Base-by-base conservation (phyloP, 2,329 filamentous ascomycete species). In the Lecanicillium sp. region DNA sequence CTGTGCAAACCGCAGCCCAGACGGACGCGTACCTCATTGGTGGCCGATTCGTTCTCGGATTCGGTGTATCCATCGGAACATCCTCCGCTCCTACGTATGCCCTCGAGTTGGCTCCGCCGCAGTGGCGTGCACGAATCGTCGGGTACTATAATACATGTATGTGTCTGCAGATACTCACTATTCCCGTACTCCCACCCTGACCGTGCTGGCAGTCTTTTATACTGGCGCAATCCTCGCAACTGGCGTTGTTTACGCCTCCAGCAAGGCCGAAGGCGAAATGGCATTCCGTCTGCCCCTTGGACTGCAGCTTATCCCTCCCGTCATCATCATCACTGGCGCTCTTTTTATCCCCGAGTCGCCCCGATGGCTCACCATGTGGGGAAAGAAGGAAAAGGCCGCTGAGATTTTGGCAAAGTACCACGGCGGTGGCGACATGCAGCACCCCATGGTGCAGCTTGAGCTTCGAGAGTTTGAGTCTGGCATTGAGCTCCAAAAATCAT, bases 11-110 rank as follows among this genome's bases (percentile, higher is more conserved):
- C 4, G 51, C 55, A 12, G 58, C 65, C 2, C 55, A 53, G 5
- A 54, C 49, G 22, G 57, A 62, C 30, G 52, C 52, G 12, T 62
- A 64, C 33, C 64, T 68, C n/a, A 58, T 68, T 29, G 62, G 64
- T 6, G 72, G 71, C 3, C 67, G 72, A 17, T 76, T 78, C 45
- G 53, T 77, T 4, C 66, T 78, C 1, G 74, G 74, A 14, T 77
- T 78, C 38, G 65, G 65, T 13, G 61, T 66, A 5, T 58, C 60
- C 11, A 63, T 64, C 37, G 59, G 58, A 17, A 61, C 58, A 1
- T 60, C 61, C 1, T 56, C 60, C 4, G 62, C 61, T 4, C 62
- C 62, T 2, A 61, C 57, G 1, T 65, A 65, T 34, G 61, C 63
- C 5, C 53, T 62, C 9, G 72, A 76, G 49, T 61, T 76, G 50